These are phyloP conservation scores for Aspergillus sparsus DNA, from an alignment of 495 filamentous ascomycete species.

Conservation along the genomic window DNA sequence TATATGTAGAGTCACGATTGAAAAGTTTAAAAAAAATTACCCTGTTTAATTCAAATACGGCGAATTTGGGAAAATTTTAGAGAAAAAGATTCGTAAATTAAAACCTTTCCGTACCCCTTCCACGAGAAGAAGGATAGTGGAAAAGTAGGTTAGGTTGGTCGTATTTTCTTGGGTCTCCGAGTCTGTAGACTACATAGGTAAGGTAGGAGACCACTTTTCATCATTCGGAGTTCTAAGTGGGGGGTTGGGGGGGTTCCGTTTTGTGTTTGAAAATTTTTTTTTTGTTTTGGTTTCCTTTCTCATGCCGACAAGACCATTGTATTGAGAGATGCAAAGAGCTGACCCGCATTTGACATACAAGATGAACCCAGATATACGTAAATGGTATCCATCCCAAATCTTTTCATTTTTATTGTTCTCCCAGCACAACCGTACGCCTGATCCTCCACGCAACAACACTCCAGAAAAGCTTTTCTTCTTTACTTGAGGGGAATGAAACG, in stretches of 20 bases:
- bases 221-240: conserved; percentile 19
- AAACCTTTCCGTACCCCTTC: not conserved
- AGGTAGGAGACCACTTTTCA: conserved; percentile 4
- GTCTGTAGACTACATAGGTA: not conserved
- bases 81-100: not conserved
- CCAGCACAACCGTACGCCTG: conserved; percentile 35
- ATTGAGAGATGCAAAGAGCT: conserved; percentile 52
- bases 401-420: conserved; percentile 36
- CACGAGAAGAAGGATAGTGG: too few species aligned
- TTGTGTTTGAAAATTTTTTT: conserved; percentile 16
- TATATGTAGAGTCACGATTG: too few species aligned
- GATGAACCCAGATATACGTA: conserved; percentile 39
- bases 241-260: conserved; percentile 11
- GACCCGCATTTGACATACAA: conserved; percentile 52
- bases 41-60: not conserved
- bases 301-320: conserved; percentile 52
- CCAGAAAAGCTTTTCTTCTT: conserved; percentile 51
- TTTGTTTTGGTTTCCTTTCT: conserved; percentile 23
- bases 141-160: too few species aligned
- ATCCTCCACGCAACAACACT: conserved; percentile 48
- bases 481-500: conserved; percentile 99
- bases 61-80: conserved; percentile 20
- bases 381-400: conserved; percentile 41
- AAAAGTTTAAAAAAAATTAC: too few species aligned
- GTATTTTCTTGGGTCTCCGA: not conserved